Evolutionary conservation across 1,284 basidiomycete genomes (phyloP), one percentile per base, ranked within the genome.

Genomic region (Gomphus sp.): DNA sequence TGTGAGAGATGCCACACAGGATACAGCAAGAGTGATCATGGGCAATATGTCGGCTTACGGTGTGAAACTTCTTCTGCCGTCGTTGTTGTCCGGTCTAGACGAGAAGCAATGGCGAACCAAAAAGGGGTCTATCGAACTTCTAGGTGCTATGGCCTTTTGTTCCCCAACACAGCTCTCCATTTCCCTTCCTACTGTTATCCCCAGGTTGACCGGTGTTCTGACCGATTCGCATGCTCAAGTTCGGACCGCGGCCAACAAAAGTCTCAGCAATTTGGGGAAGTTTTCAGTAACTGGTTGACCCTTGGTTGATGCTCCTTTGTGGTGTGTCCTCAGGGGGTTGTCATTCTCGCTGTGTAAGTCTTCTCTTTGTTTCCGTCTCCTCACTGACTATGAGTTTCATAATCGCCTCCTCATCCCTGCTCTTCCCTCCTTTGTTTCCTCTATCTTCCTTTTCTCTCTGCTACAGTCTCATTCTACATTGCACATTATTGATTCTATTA

Each of bases 91-190:
- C 39, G 96, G 94, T 39, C 77, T 99, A 52, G 95, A 98, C 65
- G 97, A 99, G 71, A 98, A 98, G 71, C 97, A 99, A 71, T 99
- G 97, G 97, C 81, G 96, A 33, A 93, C 95, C 1, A 99, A 99
- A 78, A 98, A 98, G 75, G 97, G 81, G 1, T 96, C 94, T 3
- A 98, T 99, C 64, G 97, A 99, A 71, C 75, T 99, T n/a, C 78
- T 99, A 58, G 97, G 97, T 41, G 91, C 95, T 76, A 99, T 99
- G 95, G 97, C 97, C 0, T 99, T 96, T 73, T 97, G 96, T 73
- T 94, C 97, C 6, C 97, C 96, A 2, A 85, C 87, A 54, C 97
- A 99, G 71, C 82, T 99, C 12, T 98, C 97, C 0, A 79, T 94
- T 28, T 98, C 96, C 3, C 79, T 99, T 6, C 97, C 97, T 1